These are phyloP conservation scores for Boletales sp. DNA, from an alignment of 768 basidiomycete species.

Conservation along the genomic window DNA sequence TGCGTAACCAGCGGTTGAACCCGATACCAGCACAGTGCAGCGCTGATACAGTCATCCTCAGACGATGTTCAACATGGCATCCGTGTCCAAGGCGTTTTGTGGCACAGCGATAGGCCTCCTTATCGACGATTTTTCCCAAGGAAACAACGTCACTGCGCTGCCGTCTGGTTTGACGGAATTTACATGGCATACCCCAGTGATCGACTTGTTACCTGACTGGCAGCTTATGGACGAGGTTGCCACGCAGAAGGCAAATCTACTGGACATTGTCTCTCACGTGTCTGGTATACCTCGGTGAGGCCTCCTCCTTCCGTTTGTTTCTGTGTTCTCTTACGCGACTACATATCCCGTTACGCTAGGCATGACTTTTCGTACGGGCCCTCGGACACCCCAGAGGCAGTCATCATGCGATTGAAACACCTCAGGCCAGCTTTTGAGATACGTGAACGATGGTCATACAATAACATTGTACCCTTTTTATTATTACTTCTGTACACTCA, in stretches of 20 bases:
- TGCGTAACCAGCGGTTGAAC: slow-evolving; percentile 13
- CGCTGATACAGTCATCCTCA: slow-evolving; percentile 3
- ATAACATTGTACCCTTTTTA: slow-evolving; percentile 29
- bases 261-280: slow-evolving; percentile 39
- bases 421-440: slow-evolving; percentile 33
- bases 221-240: slow-evolving; percentile 38
- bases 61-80: slow-evolving; percentile 38
- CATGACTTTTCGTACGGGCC: slow-evolving; percentile 33
- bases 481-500: neutral
- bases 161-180: slow-evolving; percentile 29
- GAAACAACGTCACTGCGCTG: slow-evolving; percentile 33
- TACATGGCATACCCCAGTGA: slow-evolving; percentile 36
- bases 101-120: slow-evolving; percentile 38
- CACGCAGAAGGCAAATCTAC: slow-evolving; percentile 31
- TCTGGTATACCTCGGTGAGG: slow-evolving; percentile 38
- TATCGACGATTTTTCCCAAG: slow-evolving; percentile 37
- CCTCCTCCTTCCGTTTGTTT: neutral
- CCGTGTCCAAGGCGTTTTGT: slow-evolving; percentile 40
- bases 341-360: slow-evolving; percentile 10
- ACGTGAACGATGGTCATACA: slow-evolving; percentile 37
- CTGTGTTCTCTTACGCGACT: neutral
- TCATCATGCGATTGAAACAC: slow-evolving; percentile 24
- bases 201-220: slow-evolving; percentile 41
- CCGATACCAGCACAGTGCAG: neutral
- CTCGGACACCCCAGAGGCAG: slow-evolving; percentile 23